Percentiles rank a stretch among this genome's conserved stretches.
Conservation (phyloP, 306 rosid genomes). For the Boehmeria nivea region DNA sequence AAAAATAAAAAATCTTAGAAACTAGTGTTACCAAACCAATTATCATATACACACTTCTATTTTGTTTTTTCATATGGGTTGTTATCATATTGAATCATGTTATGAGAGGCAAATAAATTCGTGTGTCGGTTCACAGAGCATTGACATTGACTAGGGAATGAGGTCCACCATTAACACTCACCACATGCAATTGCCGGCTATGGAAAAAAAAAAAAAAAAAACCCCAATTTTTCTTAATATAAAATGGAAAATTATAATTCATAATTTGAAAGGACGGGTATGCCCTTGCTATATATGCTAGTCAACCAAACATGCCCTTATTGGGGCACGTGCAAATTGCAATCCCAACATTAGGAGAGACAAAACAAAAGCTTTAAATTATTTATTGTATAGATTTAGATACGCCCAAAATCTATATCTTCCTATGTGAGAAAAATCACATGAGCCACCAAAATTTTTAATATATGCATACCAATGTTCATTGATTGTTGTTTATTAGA, state of each 20-base stretch:
- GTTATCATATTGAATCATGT: conserved; percentile 2
- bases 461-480: no score
- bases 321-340: no score
- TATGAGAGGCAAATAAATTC: conserved; percentile 25
- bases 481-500: no score
- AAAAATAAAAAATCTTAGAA: background rate
- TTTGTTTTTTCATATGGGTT: background rate
- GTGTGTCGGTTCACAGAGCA: conserved; percentile 34
- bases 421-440: no score
- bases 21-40: no score
- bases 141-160: conserved; percentile 36
- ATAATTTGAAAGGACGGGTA: conserved; percentile 8
- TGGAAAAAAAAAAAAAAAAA: conserved; percentile 1
- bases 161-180: conserved; percentile 52
- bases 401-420: background rate
- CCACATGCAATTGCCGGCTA: conserved; percentile 55
- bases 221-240: no score
- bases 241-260: conserved; percentile 1
- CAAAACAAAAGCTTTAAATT: background rate
- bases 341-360: background rate
- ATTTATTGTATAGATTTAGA: background rate
- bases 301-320: no score
- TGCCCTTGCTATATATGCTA: no score
- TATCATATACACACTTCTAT: background rate
- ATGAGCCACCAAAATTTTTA: no score